Conservation (phyloP, 1,139 yeast genomes). For the Suhomyces bolitotheri region DNA sequence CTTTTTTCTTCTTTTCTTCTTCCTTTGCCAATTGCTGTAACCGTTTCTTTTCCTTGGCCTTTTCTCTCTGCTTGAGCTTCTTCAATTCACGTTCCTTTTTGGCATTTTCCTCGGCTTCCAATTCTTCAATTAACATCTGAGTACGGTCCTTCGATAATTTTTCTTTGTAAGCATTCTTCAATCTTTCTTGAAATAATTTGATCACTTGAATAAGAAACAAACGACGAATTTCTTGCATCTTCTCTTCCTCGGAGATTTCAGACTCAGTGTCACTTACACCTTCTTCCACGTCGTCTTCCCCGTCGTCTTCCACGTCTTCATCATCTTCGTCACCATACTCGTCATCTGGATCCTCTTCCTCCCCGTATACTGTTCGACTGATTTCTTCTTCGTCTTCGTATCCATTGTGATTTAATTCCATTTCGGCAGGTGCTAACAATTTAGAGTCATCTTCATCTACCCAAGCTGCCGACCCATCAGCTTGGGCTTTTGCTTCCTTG, state of each 20-base stretch:
- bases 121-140: constrained; percentile 68
- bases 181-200: constrained; percentile 67
- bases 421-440: not conserved
- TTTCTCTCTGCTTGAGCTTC: constrained; percentile 70
- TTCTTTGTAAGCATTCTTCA: constrained; percentile 71
- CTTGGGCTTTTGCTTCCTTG: constrained; percentile 18
- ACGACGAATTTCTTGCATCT: constrained; percentile 74
- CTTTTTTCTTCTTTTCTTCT: constrained; percentile 63
- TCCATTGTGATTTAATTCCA: constrained; percentile 4
- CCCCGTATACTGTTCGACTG: no score
- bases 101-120: constrained; percentile 73
- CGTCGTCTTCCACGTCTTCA: constrained; percentile 34
- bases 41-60: constrained; percentile 75
- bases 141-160: constrained; percentile 75
- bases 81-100: constrained; percentile 72
- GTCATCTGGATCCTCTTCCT: constrained; percentile 27
- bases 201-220: constrained; percentile 76
- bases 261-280: constrained; percentile 39
- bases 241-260: constrained; percentile 60
- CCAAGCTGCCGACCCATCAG: constrained; percentile 19
- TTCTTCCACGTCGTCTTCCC: constrained; percentile 25
- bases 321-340: constrained; percentile 34
- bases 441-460: constrained; percentile 26
- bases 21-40: constrained; percentile 71
- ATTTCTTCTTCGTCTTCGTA: constrained; percentile 24